phyloP scores from a whole-genome alignment of 2,329 filamentous ascomycete genomes.

The Teratosphaeria zuluensis region DNA sequence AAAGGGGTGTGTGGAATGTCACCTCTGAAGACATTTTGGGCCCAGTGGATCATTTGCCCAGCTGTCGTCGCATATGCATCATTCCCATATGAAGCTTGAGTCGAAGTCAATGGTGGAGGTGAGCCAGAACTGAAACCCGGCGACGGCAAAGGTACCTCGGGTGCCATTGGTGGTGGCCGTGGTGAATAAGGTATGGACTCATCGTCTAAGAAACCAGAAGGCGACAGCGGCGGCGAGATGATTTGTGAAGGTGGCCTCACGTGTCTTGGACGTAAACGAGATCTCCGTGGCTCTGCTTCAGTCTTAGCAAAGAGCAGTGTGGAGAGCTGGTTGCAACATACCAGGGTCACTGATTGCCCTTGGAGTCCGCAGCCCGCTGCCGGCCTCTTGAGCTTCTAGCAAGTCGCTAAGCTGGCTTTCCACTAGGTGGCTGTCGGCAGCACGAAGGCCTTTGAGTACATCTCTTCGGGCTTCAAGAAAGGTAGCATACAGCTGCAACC shows the following conservation, averaged over 20 bases:
- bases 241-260: neutral
- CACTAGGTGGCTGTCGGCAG: neutral
- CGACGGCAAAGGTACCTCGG: conserved; percentile 29
- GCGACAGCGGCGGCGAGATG: conserved; percentile 5
- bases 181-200: conserved; percentile 3
- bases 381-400: conserved; percentile 3
- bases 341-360: neutral
- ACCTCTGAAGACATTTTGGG: conserved; percentile 35
- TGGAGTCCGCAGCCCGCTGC: neutral
- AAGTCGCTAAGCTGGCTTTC: conserved; percentile 1
- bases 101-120: conserved; percentile 30
- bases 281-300: neutral
- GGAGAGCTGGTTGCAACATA: conserved; percentile 2
- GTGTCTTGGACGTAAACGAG: neutral
- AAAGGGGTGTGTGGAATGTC: conserved; percentile 30
- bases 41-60: conserved; percentile 31
- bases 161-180: conserved; percentile 23
- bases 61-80: conserved; percentile 6
- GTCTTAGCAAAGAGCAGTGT: neutral
- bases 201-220: conserved; percentile 8
- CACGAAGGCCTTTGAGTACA: conserved; percentile 9
- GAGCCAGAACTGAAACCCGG: conserved; percentile 35
- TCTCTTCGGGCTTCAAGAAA: conserved; percentile 34
- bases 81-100: conserved; percentile 19
- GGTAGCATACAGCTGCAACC: conserved; percentile 41